Evolutionary conservation across 768 basidiomycete species (phyloP), one percentile per base, ranked within the genome.

Genomic region (Piloderma croceum): DNA sequence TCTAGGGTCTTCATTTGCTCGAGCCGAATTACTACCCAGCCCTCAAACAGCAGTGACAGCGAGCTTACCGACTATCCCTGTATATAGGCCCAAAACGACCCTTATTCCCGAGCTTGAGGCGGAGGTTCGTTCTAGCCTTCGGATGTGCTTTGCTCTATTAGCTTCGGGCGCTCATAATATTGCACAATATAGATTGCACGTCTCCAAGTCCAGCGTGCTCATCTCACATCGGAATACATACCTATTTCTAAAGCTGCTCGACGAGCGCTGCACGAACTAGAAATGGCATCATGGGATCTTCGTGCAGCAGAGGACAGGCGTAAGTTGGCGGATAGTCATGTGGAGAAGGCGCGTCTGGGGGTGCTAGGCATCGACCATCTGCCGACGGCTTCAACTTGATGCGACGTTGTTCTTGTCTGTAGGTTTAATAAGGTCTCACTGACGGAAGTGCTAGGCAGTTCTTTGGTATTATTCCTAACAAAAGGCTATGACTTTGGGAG

Each of bases 301-400:
- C 69, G 70, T 40, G 70, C 70, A 27, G 77, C 77, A 13, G 76
- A 78, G 63, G 62, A 63, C 39, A 71, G 81, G 39, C 72, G 81
- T 39, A 72, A 66, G 48, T 64, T 77, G 15, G 76, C 81, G 18
- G 75, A 76, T 41, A 49, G 49, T 47, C 81, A 81, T 47, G 58
- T 81, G 42, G 78, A 82, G 56, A 73, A 72, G 58, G 83, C 83
- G 41, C 69, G 72, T 17, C 61, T 60, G 27, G 83, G 83, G n/a
- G 56, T 63, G 42, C 63, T 84, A 39, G 83, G 83, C 6, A 74
- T 81, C 43, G 78, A 80, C 31, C 57, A 57, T 39, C 40, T 45
- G 37, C 36, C 31, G 34, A 45, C 36, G 29, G n/a, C n/a, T n/a
- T n/a, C n/a, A n/a, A n/a, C n/a, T n/a, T n/a, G n/a, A n/a, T n/a